These are phyloP conservation scores for Yamadazyma ubonensis DNA, from an alignment of 805 yeast species.

Conservation along the genomic window DNA sequence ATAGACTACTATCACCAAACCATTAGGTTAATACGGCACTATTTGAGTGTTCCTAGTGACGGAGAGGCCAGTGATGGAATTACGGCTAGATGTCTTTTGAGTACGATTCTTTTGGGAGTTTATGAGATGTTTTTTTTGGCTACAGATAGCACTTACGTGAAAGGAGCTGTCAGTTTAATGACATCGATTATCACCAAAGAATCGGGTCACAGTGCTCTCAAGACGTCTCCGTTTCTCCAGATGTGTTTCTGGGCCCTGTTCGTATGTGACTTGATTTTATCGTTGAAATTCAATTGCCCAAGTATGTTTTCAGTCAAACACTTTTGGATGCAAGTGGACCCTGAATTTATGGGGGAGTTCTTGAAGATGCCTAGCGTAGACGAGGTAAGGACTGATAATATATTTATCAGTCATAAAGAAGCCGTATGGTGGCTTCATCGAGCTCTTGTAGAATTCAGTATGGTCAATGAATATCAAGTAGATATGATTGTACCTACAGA, in stretches of 20 bases:
- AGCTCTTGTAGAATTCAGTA: conserved; percentile 25
- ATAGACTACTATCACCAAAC: conserved; percentile 38
- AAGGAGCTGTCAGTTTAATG: conserved; percentile 36
- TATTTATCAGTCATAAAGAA: conserved; percentile 16
- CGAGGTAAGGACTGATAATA: neutral
- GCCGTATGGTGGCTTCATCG: conserved; percentile 38
- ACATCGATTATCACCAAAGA: conserved; percentile 25
- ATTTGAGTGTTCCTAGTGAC: conserved; percentile 23
- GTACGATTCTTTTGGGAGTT: conserved; percentile 37
- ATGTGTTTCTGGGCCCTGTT: conserved; percentile 39
- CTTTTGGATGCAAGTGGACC: conserved; percentile 35
- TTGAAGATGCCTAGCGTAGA: conserved; percentile 8
- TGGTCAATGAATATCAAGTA: conserved; percentile 30
- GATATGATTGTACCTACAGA: conserved; percentile 25
- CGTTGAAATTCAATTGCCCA: conserved; percentile 31
- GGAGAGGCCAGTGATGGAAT: conserved; percentile 23
- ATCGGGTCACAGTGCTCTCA: conserved; percentile 19
- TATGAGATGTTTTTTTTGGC: conserved; percentile 41
- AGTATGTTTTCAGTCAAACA: conserved; percentile 30
- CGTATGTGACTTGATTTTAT: conserved; percentile 34
- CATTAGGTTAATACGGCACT: conserved; percentile 31
- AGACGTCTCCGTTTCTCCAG: conserved; percentile 29
- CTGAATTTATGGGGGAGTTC: conserved; percentile 26
- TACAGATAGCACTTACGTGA: conserved; percentile 35
- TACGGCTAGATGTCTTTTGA: conserved; percentile 35